A percentile compares a stretch with the other conserved stretches of the same genome.
phyloP scores from a whole-genome alignment of 2,329 filamentous ascomycete species.

The Colletotrichum tropicicola region DNA sequence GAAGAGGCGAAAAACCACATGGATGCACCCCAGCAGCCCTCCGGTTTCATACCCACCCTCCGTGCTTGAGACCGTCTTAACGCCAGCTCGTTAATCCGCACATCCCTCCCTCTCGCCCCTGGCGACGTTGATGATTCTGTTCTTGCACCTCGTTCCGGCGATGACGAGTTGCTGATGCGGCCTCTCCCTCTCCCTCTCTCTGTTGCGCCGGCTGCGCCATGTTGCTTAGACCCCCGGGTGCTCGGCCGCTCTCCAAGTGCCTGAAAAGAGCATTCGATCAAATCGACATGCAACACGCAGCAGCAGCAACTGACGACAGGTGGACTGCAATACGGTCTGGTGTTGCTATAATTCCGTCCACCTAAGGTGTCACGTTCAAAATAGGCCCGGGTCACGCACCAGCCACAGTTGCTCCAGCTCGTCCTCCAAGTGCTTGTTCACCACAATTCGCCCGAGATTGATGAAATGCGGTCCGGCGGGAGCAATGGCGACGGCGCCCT shows the following conservation, averaged over 20 bases:
- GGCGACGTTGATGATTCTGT: background rate
- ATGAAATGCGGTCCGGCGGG: background rate
- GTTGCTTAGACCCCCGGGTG: background rate
- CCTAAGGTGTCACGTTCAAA: too few relatives aligned
- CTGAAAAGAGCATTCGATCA: background rate
- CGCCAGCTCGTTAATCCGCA: slow-evolving; percentile 8
- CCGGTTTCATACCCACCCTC: slow-evolving; percentile 21
- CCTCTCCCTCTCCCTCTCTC: too few relatives aligned
- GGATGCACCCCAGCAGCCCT: slow-evolving; percentile 6
- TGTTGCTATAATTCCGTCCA: background rate
- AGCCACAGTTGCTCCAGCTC: too few relatives aligned
- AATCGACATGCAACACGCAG: background rate
- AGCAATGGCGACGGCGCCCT: background rate
- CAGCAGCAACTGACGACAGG: background rate
- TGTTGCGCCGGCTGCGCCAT: background rate
- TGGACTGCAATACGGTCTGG: background rate
- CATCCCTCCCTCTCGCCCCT: slow-evolving; percentile 10
- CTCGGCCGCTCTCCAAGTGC: background rate
- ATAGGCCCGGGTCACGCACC: too few relatives aligned
- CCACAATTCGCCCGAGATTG: background rate
- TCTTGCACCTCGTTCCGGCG: background rate
- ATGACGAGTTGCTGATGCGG: slow-evolving; percentile 23
- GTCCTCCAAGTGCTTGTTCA: too few relatives aligned
- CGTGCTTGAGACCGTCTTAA: slow-evolving; percentile 18
- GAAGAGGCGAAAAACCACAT: background rate